These are phyloP conservation scores for Aphanomyces stellatus DNA, from an alignment of 352 stramenopile species.

Conservation along the genomic window DNA sequence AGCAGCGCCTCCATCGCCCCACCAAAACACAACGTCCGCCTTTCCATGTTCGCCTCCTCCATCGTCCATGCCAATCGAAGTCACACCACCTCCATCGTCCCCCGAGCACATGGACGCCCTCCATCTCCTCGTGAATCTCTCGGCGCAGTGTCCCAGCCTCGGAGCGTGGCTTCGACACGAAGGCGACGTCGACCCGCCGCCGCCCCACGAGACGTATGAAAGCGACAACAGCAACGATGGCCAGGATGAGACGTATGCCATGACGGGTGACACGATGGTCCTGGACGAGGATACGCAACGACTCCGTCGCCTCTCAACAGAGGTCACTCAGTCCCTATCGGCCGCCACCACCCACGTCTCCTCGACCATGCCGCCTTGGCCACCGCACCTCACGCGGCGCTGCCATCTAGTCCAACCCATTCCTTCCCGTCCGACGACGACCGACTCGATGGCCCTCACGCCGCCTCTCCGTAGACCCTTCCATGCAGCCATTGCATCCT, in stretches of 20 bases:
- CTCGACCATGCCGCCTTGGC: neutral
- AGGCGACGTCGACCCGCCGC: neutral
- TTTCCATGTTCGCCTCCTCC: no score
- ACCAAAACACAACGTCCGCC: no score
- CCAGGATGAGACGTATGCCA: no score
- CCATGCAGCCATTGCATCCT: no score
- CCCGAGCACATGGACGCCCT: neutral
- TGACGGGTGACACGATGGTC: no score
- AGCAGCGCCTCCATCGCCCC: neutral
- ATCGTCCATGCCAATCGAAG: neutral
- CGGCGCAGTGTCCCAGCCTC: neutral
- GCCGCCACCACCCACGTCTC: no score
- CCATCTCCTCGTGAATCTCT: neutral
- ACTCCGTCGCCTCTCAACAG: no score
- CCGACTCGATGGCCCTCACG: no score
- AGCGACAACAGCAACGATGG: no score
- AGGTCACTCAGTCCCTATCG: neutral
- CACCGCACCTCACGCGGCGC: neutral
- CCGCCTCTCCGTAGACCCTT: no score
- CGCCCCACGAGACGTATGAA: neutral
- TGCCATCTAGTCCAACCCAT: neutral
- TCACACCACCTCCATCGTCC: neutral
- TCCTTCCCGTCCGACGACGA: neutral
- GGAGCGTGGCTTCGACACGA: slow-evolving; percentile 7
- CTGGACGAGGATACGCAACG: no score